Evolutionary conservation across 2,329 filamentous ascomycete genomes (phyloP), one percentile per base, ranked within the genome.

Genomic region (Alternaria incomplexa): DNA sequence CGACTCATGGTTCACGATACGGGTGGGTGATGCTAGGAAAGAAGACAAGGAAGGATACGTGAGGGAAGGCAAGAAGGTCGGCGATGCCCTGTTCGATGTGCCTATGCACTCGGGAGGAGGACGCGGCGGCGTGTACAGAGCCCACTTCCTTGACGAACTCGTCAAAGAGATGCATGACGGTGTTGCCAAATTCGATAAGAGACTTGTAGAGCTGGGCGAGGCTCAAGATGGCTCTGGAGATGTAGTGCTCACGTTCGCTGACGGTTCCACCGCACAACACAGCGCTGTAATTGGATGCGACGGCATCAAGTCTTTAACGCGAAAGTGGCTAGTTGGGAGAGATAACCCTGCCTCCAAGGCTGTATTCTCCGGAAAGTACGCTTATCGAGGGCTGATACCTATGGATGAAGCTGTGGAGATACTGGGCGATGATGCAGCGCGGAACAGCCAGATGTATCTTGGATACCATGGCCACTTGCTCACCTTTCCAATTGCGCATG

Each of bases 371-470:
- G 81, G 85, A 43, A 88, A 89, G 66, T 87, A 87, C 74, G 89
- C 87, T 40, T 91, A 89, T 75, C 83, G 90, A 22, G 86, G 86
- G 0, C 76, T 91, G 6, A 83, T 91, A 6, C 87, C 88, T 0
- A 90, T 90, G 83, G 81, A 84, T 2, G 72, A 83, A 13, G 88
- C 87, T 0, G 75, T 81, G 2, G 72, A 79, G 6, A 77, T 82
- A 6, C 69, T 90, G 1, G 86, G 87, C 8, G 79, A 83, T 9
- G 80, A 86, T 43, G 78, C 85, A 20, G 83, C 85, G 1, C 68
- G 76, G 32, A 88, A 87, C 40, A 81, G 82, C 30, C 84, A 85
- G 73, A 87, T 89, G 81, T 88, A 87, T 74, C 82, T 87, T 56
- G 89, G 88, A 0, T 85, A 84, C 1, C 79, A 83, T 59, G 88